These are phyloP conservation scores for Naumovozyma castellii DNA, from an alignment of 805 yeast genomes.

Conservation along the genomic window DNA sequence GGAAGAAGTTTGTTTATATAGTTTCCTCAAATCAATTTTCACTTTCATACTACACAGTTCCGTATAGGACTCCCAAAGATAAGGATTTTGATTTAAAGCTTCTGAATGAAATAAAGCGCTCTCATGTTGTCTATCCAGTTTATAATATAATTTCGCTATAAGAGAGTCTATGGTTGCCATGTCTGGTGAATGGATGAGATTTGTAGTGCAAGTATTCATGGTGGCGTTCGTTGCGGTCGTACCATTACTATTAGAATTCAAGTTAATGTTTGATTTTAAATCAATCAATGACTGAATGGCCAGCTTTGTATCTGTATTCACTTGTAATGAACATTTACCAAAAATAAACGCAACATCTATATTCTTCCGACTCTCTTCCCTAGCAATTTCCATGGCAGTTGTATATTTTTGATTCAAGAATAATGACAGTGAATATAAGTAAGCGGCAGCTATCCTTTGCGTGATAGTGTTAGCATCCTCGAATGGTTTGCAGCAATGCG, in stretches of 20 bases:
- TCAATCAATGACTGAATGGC: constrained; percentile 8
- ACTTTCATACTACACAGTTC: constrained; percentile 66
- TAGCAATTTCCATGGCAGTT: constrained; percentile 44
- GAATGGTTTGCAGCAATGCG: constrained; percentile 32
- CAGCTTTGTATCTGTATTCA: constrained; percentile 10
- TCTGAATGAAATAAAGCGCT: constrained; percentile 59
- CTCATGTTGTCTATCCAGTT: constrained; percentile 50
- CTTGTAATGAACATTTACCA: constrained; percentile 45
- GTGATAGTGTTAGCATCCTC: constrained; percentile 4
- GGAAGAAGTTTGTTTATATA: constrained; percentile 6
- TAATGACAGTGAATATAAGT: constrained; percentile 61
- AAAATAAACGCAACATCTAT: constrained; percentile 69
- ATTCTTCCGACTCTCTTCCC: constrained; percentile 37
- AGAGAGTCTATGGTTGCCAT: constrained; percentile 57
- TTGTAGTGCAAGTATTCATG: not conserved
- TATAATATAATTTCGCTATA: constrained; percentile 57
- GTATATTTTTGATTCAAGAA: constrained; percentile 50
- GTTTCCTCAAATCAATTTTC: constrained; percentile 36
- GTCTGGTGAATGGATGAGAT: constrained; percentile 43
- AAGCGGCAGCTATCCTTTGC: constrained; percentile 46
- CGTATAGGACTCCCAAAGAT: constrained; percentile 77
- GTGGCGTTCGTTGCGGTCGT: too few relatives aligned
- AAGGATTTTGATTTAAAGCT: constrained; percentile 68
- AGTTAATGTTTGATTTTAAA: not conserved
- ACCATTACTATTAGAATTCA: constrained; percentile 1